Base-by-base conservation (phyloP, 2,329 filamentous ascomycete genomes). In the Xylogone sp. region DNA sequence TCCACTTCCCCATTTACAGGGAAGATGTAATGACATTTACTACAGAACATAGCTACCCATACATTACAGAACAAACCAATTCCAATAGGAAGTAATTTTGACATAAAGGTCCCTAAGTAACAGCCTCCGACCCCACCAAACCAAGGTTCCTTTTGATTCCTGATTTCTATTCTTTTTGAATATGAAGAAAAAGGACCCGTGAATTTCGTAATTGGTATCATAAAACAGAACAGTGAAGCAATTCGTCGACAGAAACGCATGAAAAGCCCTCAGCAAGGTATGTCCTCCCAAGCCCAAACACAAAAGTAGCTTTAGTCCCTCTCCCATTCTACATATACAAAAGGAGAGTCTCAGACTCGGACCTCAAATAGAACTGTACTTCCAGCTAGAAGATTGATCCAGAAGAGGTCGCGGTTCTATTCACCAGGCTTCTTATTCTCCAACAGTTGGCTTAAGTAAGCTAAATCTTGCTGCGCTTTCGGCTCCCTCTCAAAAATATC, bases 391-490 rank as follows among this genome's bases (percentile, higher is more conserved):
- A 18, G 34, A 16, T 13, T 16, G 13, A 16, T 39, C 34, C 12
- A 16, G 12, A 39, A 18, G n/a, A 18, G n/a, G n/a, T 9, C 5
- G 4, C 34, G 5, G 8, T 39, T 39, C 5, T 39, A 27, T 27
- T 27, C 24, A 10, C n/a, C 34, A 16, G 34, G 34, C 34, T 39
- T 39, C 34, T 39, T 39, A 18, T 16, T 39, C 50, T 82, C 81
- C 12, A 86, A 64, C 19, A 84, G 69, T 44, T 70, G 68, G 31
- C 79, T 81, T 3, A 86, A 70, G 49, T 81, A 73, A 47, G 75
- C 71, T 18, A 86, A 67, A 46, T 67, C 64, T 20, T 53, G 48
- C 39, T 61, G 53, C 5, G 64, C 60, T 29, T 58, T 61, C n/a
- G 57, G 53, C 31, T 67, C 63, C 27, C 59, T 57, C 46, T 62